phyloP scores from a whole-genome alignment of 768 basidiomycete genomes.

The Mycena chlorophos region DNA sequence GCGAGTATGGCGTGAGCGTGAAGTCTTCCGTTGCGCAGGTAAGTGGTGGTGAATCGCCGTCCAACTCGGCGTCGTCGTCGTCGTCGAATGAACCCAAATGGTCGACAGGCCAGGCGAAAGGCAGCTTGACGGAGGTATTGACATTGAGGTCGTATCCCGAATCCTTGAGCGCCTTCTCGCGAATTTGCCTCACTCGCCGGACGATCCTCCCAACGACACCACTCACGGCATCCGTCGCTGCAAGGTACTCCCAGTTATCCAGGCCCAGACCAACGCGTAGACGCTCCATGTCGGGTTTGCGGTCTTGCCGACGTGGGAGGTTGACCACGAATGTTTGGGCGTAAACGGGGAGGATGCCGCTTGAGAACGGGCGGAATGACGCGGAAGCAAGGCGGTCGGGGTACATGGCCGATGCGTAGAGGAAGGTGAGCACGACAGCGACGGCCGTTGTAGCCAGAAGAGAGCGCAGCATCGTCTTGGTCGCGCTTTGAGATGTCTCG shows the following conservation, averaged over 20 bases:
- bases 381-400: not conserved
- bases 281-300: not conserved
- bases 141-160: not conserved
- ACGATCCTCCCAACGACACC: not conserved
- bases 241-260: not conserved
- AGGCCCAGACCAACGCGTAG: not conserved
- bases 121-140: not conserved
- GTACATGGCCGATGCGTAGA: no score
- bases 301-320: not conserved
- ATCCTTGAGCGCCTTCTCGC: not conserved
- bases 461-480: no score
- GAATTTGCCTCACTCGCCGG: not conserved
- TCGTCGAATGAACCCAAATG: not conserved
- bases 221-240: not conserved
- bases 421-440: no score
- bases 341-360: not conserved
- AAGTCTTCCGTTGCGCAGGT: constrained; percentile 47
- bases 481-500: no score
- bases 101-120: not conserved
- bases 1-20: constrained; percentile 34
- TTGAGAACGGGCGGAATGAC: constrained; percentile 5
- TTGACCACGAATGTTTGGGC: not conserved
- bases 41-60: constrained; percentile 26
- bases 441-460: no score
- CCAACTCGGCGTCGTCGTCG: not conserved